A percentile compares a stretch with the other conserved stretches of the same genome.
Conservation (phyloP, 306 rosid genomes). For the Casuarina cunninghamiana region DNA sequence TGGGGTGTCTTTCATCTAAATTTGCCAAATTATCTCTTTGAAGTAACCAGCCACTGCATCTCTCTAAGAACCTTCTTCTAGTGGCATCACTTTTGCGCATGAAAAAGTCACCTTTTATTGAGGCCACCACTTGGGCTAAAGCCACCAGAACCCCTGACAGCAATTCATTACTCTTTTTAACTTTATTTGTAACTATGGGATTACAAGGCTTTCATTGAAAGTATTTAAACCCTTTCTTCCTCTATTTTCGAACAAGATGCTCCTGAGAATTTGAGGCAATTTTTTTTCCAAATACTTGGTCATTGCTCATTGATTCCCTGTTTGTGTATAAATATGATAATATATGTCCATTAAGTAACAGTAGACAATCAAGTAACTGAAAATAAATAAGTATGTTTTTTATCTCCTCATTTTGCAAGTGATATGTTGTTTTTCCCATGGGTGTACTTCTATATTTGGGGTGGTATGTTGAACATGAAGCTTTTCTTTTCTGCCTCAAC, state of each 20-base stretch:
- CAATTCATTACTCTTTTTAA: neutral
- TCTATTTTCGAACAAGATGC: neutral
- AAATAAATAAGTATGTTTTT: neutral
- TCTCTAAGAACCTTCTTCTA: neutral
- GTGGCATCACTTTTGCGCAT: neutral
- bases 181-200: too few species aligned
- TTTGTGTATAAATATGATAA: neutral
- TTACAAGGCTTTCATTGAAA: neutral
- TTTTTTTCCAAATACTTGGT: neutral
- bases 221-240: neutral
- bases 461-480: neutral
- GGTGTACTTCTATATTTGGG: neutral
- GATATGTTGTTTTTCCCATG: neutral
- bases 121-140: neutral
- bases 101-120: neutral
- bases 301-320: neutral
- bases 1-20: neutral
- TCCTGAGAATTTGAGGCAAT: neutral
- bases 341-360: neutral
- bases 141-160: neutral
- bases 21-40: neutral
- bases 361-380: neutral
- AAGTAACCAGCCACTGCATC: neutral
- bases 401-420: neutral
- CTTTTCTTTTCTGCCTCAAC: neutral